Percentiles rank a stretch among this genome's conserved stretches.
These are phyloP conservation scores for Pleurotus salmoneostramineus DNA, from an alignment of 768 basidiomycete genomes.

Conservation along the genomic window DNA sequence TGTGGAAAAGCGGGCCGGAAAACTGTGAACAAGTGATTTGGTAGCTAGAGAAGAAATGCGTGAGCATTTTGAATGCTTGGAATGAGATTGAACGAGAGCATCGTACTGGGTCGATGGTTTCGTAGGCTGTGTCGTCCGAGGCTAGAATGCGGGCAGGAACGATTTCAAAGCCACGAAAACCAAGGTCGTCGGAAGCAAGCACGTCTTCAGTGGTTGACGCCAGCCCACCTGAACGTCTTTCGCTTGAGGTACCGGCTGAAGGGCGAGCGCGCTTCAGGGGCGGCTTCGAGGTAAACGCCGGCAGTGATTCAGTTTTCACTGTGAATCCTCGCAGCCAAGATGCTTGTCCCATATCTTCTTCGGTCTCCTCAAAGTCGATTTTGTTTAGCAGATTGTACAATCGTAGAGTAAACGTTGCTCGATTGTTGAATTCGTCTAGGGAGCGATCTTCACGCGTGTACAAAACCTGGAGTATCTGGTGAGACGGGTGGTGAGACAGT, in stretches of 20 bases:
- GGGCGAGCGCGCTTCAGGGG: too few species aligned
- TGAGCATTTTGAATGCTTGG: background rate
- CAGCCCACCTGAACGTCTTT: too few species aligned
- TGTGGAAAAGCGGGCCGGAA: background rate
- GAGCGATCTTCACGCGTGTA: background rate
- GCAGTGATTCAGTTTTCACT: too few species aligned
- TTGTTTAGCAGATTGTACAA: background rate
- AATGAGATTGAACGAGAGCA: background rate
- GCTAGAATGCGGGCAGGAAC: too few species aligned
- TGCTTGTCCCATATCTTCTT: background rate
- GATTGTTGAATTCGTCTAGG: background rate
- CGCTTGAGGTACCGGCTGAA: too few species aligned
- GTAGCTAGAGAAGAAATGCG: background rate
- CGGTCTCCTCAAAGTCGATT: background rate
- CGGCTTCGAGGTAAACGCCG: too few species aligned
- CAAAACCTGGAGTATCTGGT: background rate
- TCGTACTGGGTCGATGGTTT: background rate
- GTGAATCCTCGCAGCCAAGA: too few species aligned
- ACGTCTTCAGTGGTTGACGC: too few species aligned
- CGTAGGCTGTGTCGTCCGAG: too few species aligned
- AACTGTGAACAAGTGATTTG: slow-evolving; percentile 3
- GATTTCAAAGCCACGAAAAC: too few species aligned
- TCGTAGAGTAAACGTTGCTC: background rate
- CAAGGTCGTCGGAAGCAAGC: too few species aligned
- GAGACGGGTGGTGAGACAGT: background rate